These are phyloP conservation scores for Malus sieversii DNA, from an alignment of 306 rosid genomes.

Conservation along the genomic window DNA sequence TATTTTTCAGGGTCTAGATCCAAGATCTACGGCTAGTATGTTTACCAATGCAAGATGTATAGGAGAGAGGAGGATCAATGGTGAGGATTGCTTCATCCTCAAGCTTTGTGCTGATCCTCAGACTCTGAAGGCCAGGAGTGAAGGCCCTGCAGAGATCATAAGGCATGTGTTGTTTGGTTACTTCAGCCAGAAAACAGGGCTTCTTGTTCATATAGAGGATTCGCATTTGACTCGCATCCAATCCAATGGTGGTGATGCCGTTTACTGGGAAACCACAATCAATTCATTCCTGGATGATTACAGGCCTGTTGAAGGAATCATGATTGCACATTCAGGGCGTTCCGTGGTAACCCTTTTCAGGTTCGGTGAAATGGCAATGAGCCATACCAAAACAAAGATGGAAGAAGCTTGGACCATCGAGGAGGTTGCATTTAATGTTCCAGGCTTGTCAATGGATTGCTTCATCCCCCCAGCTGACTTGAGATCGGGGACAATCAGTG, in stretches of 20 bases:
- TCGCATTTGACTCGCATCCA: conserved; percentile 95
- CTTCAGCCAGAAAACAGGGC: conserved; percentile 96
- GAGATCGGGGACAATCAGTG: conserved; percentile 60
- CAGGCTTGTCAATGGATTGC: conserved; percentile 85
- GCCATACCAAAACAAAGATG: conserved; percentile 94
- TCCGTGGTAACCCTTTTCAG: conserved; percentile 91
- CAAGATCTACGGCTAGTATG: conserved; percentile 88
- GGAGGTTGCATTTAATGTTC: conserved; percentile 93
- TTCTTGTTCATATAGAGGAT: conserved; percentile 93
- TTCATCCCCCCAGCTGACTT: conserved; percentile 97
- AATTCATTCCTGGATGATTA: conserved; percentile 91
- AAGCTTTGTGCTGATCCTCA: conserved; percentile 86
- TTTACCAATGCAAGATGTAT: conserved; percentile 84
- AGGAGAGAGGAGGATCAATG: conserved; percentile 84
- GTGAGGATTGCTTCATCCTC: conserved; percentile 96
- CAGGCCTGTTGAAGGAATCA: conserved; percentile 91
- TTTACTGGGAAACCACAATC: conserved; percentile 97
- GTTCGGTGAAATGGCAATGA: conserved; percentile 98
- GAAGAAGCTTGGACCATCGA: conserved; percentile 99
- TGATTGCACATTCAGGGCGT: conserved; percentile 96
- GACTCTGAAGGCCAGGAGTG: conserved; percentile 88
- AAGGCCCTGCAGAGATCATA: conserved; percentile 96
- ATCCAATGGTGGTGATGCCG: conserved; percentile 77
- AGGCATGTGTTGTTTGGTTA: conserved; percentile 92
- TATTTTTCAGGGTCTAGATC: conserved; percentile 80